phyloP scores from a whole-genome alignment of 108 stramenopile species.

The Cyclostephanos tholiformis region DNA sequence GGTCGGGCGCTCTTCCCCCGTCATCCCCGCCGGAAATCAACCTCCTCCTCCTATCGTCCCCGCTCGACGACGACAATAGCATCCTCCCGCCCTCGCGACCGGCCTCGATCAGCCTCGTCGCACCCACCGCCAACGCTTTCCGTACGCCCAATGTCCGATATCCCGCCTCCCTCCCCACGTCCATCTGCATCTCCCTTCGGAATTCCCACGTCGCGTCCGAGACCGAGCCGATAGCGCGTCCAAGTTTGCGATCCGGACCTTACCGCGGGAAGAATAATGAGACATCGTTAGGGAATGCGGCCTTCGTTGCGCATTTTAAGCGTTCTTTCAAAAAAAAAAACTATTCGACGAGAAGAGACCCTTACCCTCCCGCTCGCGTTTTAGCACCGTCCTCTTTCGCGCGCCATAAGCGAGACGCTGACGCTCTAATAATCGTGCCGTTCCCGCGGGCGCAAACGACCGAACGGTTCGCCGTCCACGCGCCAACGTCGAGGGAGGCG shows the following conservation, averaged over 20 bases:
- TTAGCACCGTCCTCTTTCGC: slow-evolving; percentile 58
- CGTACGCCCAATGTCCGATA: slow-evolving; percentile 68
- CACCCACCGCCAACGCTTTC: slow-evolving; percentile 59
- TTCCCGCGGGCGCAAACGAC: slow-evolving; percentile 66
- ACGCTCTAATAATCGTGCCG: slow-evolving; percentile 47
- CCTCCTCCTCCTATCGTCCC: slow-evolving; percentile 20
- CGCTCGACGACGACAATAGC: slow-evolving; percentile 25
- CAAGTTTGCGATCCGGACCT: slow-evolving; percentile 49
- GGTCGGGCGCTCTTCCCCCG: slow-evolving; percentile 8
- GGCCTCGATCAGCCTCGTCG: slow-evolving; percentile 45
- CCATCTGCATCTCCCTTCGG: slow-evolving; percentile 66
- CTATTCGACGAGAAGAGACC: too few relatives aligned
- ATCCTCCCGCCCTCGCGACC: slow-evolving; percentile 42
- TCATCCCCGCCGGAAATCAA: slow-evolving; percentile 24
- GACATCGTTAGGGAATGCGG: too few relatives aligned
- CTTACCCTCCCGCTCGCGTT: slow-evolving; percentile 67
- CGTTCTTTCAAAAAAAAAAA: too few relatives aligned
- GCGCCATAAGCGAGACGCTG: slow-evolving; percentile 69
- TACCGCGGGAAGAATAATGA: too few relatives aligned
- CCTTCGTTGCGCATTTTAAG: too few relatives aligned
- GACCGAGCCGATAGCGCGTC: slow-evolving; percentile 54
- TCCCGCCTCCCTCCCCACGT: slow-evolving; percentile 67
- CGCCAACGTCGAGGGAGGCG: background rate
- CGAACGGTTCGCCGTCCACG: slow-evolving; percentile 42
- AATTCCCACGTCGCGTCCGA: slow-evolving; percentile 78